A percentile compares a stretch with the other conserved stretches of the same genome.
These are phyloP conservation scores for Venturia pyrina DNA, from an alignment of 2,329 filamentous ascomycete species.

Conservation along the genomic window DNA sequence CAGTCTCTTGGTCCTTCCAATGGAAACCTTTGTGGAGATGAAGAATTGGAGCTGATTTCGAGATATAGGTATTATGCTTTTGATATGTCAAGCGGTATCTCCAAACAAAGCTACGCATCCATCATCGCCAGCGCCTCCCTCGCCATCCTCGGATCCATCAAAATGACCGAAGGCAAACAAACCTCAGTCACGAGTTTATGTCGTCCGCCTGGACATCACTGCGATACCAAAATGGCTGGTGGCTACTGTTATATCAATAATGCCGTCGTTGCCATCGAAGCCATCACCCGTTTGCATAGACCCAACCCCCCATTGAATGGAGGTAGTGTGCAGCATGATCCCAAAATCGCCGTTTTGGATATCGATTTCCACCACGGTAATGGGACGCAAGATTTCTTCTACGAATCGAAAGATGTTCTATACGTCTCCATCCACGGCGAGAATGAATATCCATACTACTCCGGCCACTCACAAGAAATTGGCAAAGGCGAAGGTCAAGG, in stretches of 20 bases:
- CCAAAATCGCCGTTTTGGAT: conserved; percentile 18
- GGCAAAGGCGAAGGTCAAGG: conserved; percentile 16
- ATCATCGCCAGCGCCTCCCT: conserved; percentile 18
- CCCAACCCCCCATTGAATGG: too few relatives aligned
- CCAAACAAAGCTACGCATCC: conserved; percentile 16
- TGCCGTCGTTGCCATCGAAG: conserved; percentile 18
- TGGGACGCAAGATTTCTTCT: conserved; percentile 22
- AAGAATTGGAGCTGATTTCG: too few relatives aligned
- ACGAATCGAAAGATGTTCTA: conserved; percentile 20
- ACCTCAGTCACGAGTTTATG: conserved; percentile 17
- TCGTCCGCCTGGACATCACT: conserved; percentile 21
- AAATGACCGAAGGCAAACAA: background rate
- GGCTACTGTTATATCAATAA: conserved; percentile 24
- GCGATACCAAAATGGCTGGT: conserved; percentile 18
- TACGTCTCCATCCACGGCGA: conserved; percentile 26
- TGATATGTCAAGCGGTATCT: conserved; percentile 18
- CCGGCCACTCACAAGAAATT: conserved; percentile 16
- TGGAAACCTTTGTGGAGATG: background rate
- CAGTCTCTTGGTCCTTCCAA: too few relatives aligned
- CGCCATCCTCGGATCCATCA: conserved; percentile 15
- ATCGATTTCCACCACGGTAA: conserved; percentile 23
- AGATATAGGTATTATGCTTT: conserved; percentile 16
- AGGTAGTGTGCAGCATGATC: background rate
- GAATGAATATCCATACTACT: conserved; percentile 26
- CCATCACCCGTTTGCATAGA: conserved; percentile 11